Conservation (phyloP, 345 rosid genomes). For the Pseudoturritis turrita region DNA sequence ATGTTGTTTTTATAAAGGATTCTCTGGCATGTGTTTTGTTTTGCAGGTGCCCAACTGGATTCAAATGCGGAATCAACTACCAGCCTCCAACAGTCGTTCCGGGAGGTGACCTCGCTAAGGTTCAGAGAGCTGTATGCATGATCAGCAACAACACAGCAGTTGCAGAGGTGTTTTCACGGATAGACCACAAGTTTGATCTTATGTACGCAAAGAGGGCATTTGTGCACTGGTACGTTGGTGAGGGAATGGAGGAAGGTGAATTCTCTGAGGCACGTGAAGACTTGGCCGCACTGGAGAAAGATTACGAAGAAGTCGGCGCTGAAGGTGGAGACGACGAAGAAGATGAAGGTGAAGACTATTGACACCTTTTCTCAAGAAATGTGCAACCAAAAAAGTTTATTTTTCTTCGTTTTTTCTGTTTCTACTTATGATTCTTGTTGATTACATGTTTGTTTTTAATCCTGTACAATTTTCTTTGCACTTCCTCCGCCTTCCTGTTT, state of each 20-base stretch:
- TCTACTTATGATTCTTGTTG: conserved; percentile 21
- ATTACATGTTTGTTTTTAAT: conserved; percentile 6
- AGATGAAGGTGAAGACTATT: conserved; percentile 56
- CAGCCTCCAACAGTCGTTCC: conserved; percentile 67
- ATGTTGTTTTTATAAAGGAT: neutral
- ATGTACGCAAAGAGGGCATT: conserved; percentile 68
- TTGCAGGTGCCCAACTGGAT: conserved; percentile 64
- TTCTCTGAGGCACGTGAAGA: conserved; percentile 73
- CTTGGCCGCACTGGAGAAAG: conserved; percentile 41
- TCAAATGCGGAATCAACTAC: conserved; percentile 66
- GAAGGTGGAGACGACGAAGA: conserved; percentile 61
- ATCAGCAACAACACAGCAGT: conserved; percentile 72
- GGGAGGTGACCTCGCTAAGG: conserved; percentile 64
- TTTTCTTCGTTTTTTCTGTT: neutral
- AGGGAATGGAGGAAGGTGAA: conserved; percentile 75
- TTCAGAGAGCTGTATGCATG: conserved; percentile 68
- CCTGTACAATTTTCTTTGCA: conserved; percentile 28
- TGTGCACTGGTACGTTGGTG: conserved; percentile 73
- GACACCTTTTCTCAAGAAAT: conserved; percentile 1
- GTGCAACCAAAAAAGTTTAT: neutral
- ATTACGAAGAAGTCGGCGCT: conserved; percentile 65
- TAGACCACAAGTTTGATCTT: conserved; percentile 66
- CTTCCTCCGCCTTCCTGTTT: neutral
- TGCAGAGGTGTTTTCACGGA: conserved; percentile 61
- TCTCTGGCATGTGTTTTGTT: neutral